Conservation (phyloP, 805 yeast genomes). For the Yarrowia sp. region DNA sequence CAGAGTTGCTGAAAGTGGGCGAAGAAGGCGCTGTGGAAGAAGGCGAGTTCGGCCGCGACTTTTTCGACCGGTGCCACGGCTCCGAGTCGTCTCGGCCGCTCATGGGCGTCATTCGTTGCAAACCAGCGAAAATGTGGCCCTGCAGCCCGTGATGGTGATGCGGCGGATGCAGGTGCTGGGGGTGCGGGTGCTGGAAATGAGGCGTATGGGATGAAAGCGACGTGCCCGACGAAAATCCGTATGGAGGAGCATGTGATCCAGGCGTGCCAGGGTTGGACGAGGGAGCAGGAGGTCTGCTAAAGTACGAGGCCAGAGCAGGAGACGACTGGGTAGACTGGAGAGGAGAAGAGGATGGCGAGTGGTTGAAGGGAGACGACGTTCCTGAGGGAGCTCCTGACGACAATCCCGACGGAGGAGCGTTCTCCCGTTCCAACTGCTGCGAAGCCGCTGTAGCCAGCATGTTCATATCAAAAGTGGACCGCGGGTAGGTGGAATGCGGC, state of each 20-base stretch:
- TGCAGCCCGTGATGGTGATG: conserved; percentile 31
- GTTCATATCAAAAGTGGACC: conserved; percentile 42
- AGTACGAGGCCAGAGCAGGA: conserved; percentile 34
- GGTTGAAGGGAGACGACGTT: conserved; percentile 33
- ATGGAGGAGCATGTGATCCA: conserved; percentile 22
- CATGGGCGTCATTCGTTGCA: conserved; percentile 37
- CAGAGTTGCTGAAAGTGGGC: conserved; percentile 42
- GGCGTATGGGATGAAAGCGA: conserved; percentile 13
- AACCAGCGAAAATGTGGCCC: conserved; percentile 31
- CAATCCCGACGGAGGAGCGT: conserved; percentile 12
- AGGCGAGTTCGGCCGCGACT: conserved; percentile 45
- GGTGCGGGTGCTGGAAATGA: conserved; percentile 19
- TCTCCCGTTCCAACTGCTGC: conserved; percentile 45
- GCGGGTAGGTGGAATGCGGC: conserved; percentile 31
- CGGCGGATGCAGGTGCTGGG: conserved; percentile 19
- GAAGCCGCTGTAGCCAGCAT: conserved; percentile 47
- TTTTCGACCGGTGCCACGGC: conserved; percentile 38
- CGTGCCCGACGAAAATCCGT: conserved; percentile 16
- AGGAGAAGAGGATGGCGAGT: conserved; percentile 30
- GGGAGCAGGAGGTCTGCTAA: conserved; percentile 28
- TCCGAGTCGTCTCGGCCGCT: conserved; percentile 1
- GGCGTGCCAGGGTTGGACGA: conserved; percentile 23
- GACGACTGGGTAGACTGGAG: conserved; percentile 31
- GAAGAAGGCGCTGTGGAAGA: conserved; percentile 46
- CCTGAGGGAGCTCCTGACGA: conserved; percentile 26